These are phyloP conservation scores for Periconia sp. DNA, from an alignment of 2,329 filamentous ascomycete genomes.

Conservation along the genomic window DNA sequence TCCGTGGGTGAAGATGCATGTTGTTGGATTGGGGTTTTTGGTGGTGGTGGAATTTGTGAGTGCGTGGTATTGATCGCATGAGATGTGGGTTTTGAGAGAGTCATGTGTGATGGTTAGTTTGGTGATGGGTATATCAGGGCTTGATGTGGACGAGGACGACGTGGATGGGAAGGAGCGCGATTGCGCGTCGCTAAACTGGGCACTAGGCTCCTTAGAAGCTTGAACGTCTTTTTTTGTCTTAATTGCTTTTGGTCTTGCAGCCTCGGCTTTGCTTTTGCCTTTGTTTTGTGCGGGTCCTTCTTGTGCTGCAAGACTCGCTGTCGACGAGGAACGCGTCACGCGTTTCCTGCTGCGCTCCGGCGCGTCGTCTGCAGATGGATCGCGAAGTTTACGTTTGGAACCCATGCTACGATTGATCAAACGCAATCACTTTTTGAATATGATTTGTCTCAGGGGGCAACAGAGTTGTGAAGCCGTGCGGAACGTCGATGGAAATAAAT, in stretches of 20 bases:
- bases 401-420: constrained; percentile 1
- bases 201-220: not conserved
- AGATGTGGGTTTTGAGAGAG: constrained; percentile 21
- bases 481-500: too few relatives aligned
- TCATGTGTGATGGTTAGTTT: constrained; percentile 10
- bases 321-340: constrained; percentile 6
- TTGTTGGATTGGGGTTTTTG: constrained; percentile 14
- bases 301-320: not conserved
- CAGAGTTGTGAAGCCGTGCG: too few relatives aligned
- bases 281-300: not conserved
- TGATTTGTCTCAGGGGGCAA: too few relatives aligned
- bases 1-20: constrained; percentile 47
- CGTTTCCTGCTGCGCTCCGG: constrained; percentile 9
- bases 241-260: not conserved
- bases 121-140: constrained; percentile 4
- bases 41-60: not conserved
- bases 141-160: not conserved
- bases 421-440: not conserved
- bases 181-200: not conserved
- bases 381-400: constrained; percentile 6
- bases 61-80: constrained; percentile 19
- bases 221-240: not conserved
- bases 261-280: not conserved
- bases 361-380: not conserved
- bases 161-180: not conserved